Percentiles rank a stretch among this genome's conserved stretches.
Evolutionary conservation across 2,329 filamentous ascomycete species (phyloP).

Genomic region (Corynespora cassiicola): DNA sequence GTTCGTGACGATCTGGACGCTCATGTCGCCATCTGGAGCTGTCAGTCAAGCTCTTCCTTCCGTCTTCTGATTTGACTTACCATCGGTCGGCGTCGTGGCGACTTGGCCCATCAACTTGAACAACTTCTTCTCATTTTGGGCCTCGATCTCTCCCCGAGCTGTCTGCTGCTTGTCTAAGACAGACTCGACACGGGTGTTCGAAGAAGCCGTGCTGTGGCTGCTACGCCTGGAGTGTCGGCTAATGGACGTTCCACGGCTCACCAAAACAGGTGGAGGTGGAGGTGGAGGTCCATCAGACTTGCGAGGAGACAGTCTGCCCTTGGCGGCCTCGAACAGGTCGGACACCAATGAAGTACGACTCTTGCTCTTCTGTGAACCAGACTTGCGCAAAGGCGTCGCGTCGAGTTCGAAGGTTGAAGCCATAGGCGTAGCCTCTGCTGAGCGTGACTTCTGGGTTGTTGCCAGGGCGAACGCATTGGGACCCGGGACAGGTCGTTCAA

Average conservation of each 20-base stretch:
- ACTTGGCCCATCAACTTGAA: slow-evolving; percentile 41
- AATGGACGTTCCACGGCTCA: too few relatives aligned
- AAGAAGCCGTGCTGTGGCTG: slow-evolving; percentile 16
- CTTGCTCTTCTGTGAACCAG: slow-evolving; percentile 20
- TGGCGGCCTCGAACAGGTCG: too few relatives aligned
- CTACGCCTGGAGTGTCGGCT: slow-evolving; percentile 29
- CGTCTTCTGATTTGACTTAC: slow-evolving; percentile 19
- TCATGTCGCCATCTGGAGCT: too few relatives aligned
- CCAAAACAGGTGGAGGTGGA: too few relatives aligned
- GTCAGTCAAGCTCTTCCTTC: neutral
- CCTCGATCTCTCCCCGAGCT: slow-evolving; percentile 48
- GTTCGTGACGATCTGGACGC: slow-evolving; percentile 1
- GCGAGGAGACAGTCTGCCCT: slow-evolving; percentile 12
- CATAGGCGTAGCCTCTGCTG: slow-evolving; percentile 15
- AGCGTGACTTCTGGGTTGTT: slow-evolving; percentile 7
- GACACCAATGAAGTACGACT: too few relatives aligned
- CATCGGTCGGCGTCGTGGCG: slow-evolving; percentile 26
- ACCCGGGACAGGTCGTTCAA: slow-evolving; percentile 12
- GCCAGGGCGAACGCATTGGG: slow-evolving; percentile 25
- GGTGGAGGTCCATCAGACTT: slow-evolving; percentile 17
- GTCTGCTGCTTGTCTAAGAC: slow-evolving; percentile 41
- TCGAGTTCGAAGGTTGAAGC: too few relatives aligned
- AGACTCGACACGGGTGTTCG: slow-evolving; percentile 20
- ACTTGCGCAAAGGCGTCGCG: too few relatives aligned
- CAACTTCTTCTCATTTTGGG: slow-evolving; percentile 41